Evolutionary conservation across 345 rosid species (phyloP).

Genomic region (Eucalyptus erythrocorys): DNA sequence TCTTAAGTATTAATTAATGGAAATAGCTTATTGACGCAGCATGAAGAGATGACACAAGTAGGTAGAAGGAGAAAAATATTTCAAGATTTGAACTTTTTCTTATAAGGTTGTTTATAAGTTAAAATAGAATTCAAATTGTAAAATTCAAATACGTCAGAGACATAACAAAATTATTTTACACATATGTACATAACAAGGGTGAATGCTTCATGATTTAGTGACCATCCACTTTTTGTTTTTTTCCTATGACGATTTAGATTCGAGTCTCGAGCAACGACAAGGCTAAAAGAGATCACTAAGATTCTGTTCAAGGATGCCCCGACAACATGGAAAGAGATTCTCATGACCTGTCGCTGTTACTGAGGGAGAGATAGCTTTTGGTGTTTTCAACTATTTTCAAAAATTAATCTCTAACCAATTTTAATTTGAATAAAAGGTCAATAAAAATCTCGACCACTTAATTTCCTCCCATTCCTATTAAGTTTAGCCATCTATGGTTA

Average conservation of each 20-base stretch:
- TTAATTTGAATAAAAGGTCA: background rate
- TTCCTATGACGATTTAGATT: background rate
- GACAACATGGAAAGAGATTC: background rate
- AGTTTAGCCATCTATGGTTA: fast-evolving
- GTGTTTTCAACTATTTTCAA: background rate
- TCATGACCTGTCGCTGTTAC: background rate
- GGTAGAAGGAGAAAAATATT: background rate
- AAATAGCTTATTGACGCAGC: background rate
- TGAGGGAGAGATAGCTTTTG: background rate
- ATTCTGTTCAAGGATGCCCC: background rate
- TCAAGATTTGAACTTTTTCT: background rate
- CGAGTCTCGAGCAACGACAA: background rate
- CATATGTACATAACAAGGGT: background rate
- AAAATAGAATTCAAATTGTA: background rate
- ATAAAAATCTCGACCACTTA: background rate
- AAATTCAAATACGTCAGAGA: background rate
- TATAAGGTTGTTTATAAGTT: background rate
- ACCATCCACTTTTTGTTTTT: background rate
- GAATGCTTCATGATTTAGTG: background rate
- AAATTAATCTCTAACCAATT: background rate
- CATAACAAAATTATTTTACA: background rate
- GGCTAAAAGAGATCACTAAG: background rate
- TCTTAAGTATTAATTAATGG: background rate
- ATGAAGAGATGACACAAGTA: background rate
- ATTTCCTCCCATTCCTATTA: background rate